Base-by-base conservation (phyloP, 768 basidiomycete species). In the Gautieria morchelliformis region DNA sequence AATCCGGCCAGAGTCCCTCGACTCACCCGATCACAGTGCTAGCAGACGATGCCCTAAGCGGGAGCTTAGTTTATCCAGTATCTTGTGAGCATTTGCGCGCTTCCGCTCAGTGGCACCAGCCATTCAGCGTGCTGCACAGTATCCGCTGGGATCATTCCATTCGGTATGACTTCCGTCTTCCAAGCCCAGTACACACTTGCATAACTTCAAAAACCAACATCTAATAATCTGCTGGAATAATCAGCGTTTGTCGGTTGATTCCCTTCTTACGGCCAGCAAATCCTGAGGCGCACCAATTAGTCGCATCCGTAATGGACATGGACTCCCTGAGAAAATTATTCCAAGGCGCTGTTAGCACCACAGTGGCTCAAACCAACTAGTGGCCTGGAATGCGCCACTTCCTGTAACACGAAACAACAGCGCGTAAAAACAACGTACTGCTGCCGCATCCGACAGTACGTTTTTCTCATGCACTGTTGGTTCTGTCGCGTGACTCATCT, bases 291-390 rank as follows among this genome's bases (percentile, higher is more conserved):
- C 5, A 56, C n/a, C 35, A 54, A 30, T 12, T 12, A 22, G 22
- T 45, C 22, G 27, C 27, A 27, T 27, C 27, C 27, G 24, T 17
- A 12, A 42, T 27, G n/a, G n/a, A n/a, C n/a, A n/a, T n/a, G n/a
- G n/a, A n/a, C n/a, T n/a, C n/a, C n/a, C n/a, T n/a, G n/a, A n/a
- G n/a, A 27, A 5, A 20, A 40, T 15, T 63, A 54, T 65, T n/a
- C n/a, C n/a, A n/a, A n/a, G n/a, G n/a, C n/a, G n/a, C n/a, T n/a
- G n/a, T n/a, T 66, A 39, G 62, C 63, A 9, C 68, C 68, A 15
- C 64, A 62, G 41, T 69, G 68, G 3, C 61, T 61, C 10, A 69
- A 41, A 64, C 65, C 66, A 67, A 3, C 66, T 63, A 11, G 55
- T 56, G 14, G 58, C 65, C 63, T 65, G 20, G 27, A 27, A 27